Conservation (phyloP, 148 eudicot species). For the Spergularia bocconei region DNA sequence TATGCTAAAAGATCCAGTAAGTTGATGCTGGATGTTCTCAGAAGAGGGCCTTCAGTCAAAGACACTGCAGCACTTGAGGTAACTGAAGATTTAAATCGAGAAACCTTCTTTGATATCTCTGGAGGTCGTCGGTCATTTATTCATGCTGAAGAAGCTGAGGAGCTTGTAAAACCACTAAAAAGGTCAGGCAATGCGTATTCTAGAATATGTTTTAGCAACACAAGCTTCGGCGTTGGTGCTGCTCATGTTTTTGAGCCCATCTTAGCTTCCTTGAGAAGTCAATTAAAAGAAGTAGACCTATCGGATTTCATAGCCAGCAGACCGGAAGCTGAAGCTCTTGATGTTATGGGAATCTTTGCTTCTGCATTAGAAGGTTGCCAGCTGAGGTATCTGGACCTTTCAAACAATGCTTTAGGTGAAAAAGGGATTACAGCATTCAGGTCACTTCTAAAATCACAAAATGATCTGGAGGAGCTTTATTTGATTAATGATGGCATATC, state of each 20-base stretch:
- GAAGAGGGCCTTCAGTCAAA: slow-evolving; percentile 48
- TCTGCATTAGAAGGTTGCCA: slow-evolving; percentile 52
- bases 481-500: slow-evolving; percentile 68
- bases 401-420: slow-evolving; percentile 80
- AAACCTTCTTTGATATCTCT: slow-evolving; percentile 54
- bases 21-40: slow-evolving; percentile 67
- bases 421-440: slow-evolving; percentile 71
- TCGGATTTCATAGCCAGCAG: slow-evolving; percentile 74
- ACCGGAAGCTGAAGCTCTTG: slow-evolving; percentile 68
- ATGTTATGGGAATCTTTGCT: slow-evolving; percentile 63
- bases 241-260: slow-evolving; percentile 57
- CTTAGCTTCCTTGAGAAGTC: slow-evolving; percentile 46
- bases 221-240: slow-evolving; percentile 68
- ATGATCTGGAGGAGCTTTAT: slow-evolving; percentile 67
- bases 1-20: slow-evolving; percentile 79
- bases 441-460: slow-evolving; percentile 50
- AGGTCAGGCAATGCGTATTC: slow-evolving; percentile 45
- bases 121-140: slow-evolving; percentile 51
- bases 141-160: slow-evolving; percentile 52
- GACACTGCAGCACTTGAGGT: slow-evolving; percentile 27
- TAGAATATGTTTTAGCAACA: slow-evolving; percentile 68
- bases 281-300: slow-evolving; percentile 57
- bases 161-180: slow-evolving; percentile 48
- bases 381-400: slow-evolving; percentile 49
- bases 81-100: slow-evolving; percentile 23